Conservation (phyloP, 495 filamentous ascomycete species). For the Xylaria venustula region DNA sequence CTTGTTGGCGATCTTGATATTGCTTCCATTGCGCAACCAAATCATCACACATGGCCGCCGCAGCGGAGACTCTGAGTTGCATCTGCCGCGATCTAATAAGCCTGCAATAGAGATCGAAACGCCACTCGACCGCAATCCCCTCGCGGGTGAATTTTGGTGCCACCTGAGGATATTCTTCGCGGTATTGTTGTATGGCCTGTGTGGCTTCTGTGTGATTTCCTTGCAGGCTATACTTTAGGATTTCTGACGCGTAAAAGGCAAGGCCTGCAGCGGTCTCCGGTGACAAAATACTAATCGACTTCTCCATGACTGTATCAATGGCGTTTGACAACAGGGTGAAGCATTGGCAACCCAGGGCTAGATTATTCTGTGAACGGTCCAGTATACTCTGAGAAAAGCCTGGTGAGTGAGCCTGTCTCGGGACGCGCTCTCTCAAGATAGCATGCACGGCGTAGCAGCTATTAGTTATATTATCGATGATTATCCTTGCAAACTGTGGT, state of each 20-base stretch:
- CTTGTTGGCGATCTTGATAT: constrained; percentile 38
- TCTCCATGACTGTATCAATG: constrained; percentile 45
- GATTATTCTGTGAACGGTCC: constrained; percentile 23
- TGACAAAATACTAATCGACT: constrained; percentile 44
- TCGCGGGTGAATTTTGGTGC: constrained; percentile 27
- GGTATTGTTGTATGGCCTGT: constrained; percentile 33
- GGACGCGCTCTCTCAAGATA: constrained; percentile 29
- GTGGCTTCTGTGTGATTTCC: constrained; percentile 32
- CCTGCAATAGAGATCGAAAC: constrained; percentile 64
- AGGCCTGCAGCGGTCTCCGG: constrained; percentile 42
- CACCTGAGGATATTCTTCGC: constrained; percentile 27
- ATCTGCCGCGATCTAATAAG: constrained; percentile 81
- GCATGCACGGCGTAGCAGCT: constrained; percentile 32
- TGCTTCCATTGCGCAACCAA: constrained; percentile 62
- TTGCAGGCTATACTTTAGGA: constrained; percentile 42
- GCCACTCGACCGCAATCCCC: constrained; percentile 65
- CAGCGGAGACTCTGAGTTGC: constrained; percentile 78
- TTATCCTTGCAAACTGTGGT: constrained; percentile 35
- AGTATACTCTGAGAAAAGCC: neutral
- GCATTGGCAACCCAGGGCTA: constrained; percentile 35
- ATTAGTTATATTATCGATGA: constrained; percentile 41
- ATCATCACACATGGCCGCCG: constrained; percentile 68
- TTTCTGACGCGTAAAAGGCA: constrained; percentile 32
- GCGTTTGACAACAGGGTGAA: constrained; percentile 41
- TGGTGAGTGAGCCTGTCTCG: constrained; percentile 16